Evolutionary conservation across 1,284 basidiomycete species (phyloP).

Genomic region (Puccinia coronata): DNA sequence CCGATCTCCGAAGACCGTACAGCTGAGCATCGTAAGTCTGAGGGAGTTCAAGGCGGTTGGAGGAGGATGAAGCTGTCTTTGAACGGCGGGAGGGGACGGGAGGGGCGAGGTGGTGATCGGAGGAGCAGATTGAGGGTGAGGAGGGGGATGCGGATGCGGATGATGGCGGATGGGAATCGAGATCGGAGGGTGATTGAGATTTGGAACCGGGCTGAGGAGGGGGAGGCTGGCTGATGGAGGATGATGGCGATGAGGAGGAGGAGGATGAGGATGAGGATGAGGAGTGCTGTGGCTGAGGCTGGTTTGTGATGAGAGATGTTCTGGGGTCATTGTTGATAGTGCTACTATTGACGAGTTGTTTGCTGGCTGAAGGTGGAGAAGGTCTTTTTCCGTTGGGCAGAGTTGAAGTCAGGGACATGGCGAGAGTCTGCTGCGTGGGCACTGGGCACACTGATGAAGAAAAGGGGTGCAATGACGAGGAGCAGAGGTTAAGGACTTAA

Average conservation of each 20-base stretch:
- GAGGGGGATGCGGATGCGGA: constrained; percentile 30
- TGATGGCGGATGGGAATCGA: constrained; percentile 17
- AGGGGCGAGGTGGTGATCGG: constrained; percentile 5
- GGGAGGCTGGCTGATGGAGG: not conserved
- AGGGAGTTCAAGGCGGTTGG: constrained; percentile 22
- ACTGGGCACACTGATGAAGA: too few relatives aligned
- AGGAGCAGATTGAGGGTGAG: constrained; percentile 32
- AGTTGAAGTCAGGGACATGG: not conserved
- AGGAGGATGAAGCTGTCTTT: constrained; percentile 14
- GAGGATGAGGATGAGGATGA: constrained; percentile 24
- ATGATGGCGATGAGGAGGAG: constrained; percentile 5
- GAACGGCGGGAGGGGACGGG: not conserved
- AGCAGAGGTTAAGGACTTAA: too few relatives aligned
- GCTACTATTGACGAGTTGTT: not conserved
- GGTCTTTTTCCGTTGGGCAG: not conserved
- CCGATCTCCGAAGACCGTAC: constrained; percentile 49
- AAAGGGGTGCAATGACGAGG: too few relatives aligned
- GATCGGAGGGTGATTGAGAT: constrained; percentile 9
- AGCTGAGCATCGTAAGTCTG: constrained; percentile 44
- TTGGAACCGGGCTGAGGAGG: not conserved
- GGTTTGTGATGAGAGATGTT: not conserved
- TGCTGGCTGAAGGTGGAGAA: too few relatives aligned
- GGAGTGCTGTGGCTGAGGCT: not conserved
- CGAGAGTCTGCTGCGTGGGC: too few relatives aligned
- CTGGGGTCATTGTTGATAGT: not conserved